Conservation (phyloP, 257 asterid genomes). For the Nicotiana undulata region DNA sequence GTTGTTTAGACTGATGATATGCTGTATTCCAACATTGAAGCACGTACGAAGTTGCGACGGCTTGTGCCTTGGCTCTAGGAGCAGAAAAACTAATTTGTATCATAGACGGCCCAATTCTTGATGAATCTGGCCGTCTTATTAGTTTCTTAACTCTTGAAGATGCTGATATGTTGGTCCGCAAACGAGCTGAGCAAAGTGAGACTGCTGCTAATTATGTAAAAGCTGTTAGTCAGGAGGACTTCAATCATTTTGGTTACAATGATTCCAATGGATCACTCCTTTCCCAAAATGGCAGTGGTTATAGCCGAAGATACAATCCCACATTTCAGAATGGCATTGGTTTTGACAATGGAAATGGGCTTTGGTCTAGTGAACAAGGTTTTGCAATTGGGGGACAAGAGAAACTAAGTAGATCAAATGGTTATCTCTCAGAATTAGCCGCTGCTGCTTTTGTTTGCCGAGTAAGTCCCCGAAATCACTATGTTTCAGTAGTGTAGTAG, state of each 20-base stretch:
- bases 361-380: slow-evolving; percentile 87
- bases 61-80: slow-evolving; percentile 90
- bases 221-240: slow-evolving; percentile 67
- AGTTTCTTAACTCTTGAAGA: slow-evolving; percentile 76
- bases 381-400: slow-evolving; percentile 97
- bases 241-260: slow-evolving; percentile 21
- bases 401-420: slow-evolving; percentile 68
- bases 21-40: slow-evolving; percentile 34
- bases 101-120: slow-evolving; percentile 84
- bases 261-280: slow-evolving; percentile 25
- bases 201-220: slow-evolving; percentile 80
- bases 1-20: slow-evolving; percentile 4
- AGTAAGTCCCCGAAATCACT: slow-evolving; percentile 33
- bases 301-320: slow-evolving; percentile 33
- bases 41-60: slow-evolving; percentile 95
- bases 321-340: slow-evolving; percentile 96
- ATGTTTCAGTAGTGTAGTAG: background rate
- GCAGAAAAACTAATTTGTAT: slow-evolving; percentile 86
- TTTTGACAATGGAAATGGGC: slow-evolving; percentile 80
- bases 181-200: slow-evolving; percentile 78
- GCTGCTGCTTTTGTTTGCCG: slow-evolving; percentile 99
- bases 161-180: slow-evolving; percentile 70
- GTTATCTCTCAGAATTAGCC: slow-evolving; percentile 89
- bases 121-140: slow-evolving; percentile 67
- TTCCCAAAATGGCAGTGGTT: slow-evolving; percentile 32